A percentile compares a stretch with the other conserved stretches of the same genome.
phyloP scores from a whole-genome alignment of 202 grass and related monocot species.

The Thinopyrum obtusiflorum region DNA sequence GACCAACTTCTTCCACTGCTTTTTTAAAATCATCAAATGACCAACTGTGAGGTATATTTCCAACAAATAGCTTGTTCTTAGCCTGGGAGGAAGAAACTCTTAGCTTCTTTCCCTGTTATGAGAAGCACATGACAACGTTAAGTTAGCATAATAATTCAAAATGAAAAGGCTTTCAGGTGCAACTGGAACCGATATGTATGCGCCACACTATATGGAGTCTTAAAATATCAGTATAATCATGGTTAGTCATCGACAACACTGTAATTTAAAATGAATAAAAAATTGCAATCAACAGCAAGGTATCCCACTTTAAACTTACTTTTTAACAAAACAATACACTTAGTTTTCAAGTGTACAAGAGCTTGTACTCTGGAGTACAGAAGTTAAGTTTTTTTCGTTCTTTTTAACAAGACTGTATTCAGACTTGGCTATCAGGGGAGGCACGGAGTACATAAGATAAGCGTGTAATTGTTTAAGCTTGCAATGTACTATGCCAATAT shows the following conservation, averaged over 20 bases:
- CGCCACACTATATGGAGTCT: constrained; percentile 13
- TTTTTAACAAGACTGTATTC: background rate
- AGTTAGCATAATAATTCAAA: constrained; percentile 20
- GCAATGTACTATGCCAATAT: constrained; percentile 2
- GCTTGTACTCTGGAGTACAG: background rate
- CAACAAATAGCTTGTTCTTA: constrained; percentile 86
- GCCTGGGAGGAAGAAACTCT: constrained; percentile 66
- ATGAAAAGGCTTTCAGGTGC: background rate
- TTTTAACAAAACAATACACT: constrained; percentile 5
- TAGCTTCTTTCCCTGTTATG: constrained; percentile 65
- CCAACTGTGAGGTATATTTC: constrained; percentile 78
- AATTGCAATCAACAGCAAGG: background rate
- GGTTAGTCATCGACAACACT: background rate
- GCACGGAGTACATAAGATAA: background rate
- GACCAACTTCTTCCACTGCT: constrained; percentile 64
- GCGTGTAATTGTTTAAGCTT: background rate
- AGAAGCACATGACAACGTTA: constrained; percentile 27
- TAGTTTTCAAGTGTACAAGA: background rate
- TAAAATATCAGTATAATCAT: constrained; percentile 9
- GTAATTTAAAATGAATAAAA: background rate
- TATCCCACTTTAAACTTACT: background rate
- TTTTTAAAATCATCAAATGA: constrained; percentile 61
- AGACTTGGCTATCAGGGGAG: background rate
- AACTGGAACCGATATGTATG: background rate
- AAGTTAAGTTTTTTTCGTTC: background rate